Evolutionary conservation across 1,284 basidiomycete genomes (phyloP).

Genomic region (Vanrija pseudolonga): DNA sequence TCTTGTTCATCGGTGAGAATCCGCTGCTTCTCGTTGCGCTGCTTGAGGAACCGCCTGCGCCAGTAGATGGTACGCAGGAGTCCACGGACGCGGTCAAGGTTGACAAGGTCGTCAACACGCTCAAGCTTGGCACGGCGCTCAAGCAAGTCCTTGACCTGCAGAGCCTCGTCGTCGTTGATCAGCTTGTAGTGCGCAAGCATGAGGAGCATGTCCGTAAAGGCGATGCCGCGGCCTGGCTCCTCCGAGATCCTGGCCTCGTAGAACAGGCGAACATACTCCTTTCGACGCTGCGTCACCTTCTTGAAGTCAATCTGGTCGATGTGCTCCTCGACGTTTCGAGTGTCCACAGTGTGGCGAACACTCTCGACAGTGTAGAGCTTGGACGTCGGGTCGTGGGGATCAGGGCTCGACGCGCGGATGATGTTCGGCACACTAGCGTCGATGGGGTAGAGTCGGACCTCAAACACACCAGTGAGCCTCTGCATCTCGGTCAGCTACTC

Average conservation of each 20-base stretch:
- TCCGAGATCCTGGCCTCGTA: constrained; percentile 78
- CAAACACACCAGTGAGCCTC: constrained; percentile 59
- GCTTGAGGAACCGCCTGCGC: constrained; percentile 62
- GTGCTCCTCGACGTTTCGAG: constrained; percentile 59
- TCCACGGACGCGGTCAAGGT: constrained; percentile 76
- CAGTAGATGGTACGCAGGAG: constrained; percentile 70
- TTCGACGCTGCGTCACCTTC: constrained; percentile 63
- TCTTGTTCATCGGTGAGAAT: constrained; percentile 28
- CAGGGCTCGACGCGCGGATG: constrained; percentile 38
- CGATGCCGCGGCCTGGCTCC: constrained; percentile 72
- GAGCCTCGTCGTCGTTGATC: constrained; percentile 79
- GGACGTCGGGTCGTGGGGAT: constrained; percentile 24
- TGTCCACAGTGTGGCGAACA: constrained; percentile 58
- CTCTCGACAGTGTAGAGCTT: constrained; percentile 27
- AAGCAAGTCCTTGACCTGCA: constrained; percentile 77
- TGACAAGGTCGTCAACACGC: constrained; percentile 74
- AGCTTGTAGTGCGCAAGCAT: constrained; percentile 88
- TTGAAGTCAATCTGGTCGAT: constrained; percentile 64
- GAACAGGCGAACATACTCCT: constrained; percentile 69
- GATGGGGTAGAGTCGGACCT: constrained; percentile 73
- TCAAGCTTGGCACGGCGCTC: constrained; percentile 70
- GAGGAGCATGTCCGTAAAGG: constrained; percentile 86
- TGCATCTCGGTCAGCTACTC: too few species aligned
- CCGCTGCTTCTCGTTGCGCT: constrained; percentile 25
- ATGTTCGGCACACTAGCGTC: constrained; percentile 64